Evolutionary conservation across 768 basidiomycete genomes (phyloP), one percentile per base, ranked within the genome.

Genomic region (Pleurotus cornucopiae): DNA sequence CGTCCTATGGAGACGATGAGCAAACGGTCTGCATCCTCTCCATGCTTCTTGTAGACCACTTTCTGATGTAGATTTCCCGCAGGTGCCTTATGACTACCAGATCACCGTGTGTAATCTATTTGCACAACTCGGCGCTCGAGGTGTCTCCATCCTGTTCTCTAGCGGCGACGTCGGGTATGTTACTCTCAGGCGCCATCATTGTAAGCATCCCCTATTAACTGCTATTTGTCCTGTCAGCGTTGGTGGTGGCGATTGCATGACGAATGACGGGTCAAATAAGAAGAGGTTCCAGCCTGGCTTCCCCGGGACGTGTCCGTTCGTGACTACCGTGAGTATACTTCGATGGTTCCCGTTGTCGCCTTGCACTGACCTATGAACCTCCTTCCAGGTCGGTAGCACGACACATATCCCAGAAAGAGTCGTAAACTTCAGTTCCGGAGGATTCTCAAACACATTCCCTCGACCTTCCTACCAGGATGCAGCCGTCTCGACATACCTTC

Each of bases 1-100:
- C 78, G 0, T 78, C 76, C 55, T 84, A 84, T 59, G 77, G 72
- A 0, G 78, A 81, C 40, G 71, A 79, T 45, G 83, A 84, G 54
- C 55, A 26, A 52, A 56, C 38, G 21, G 11, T 43, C 25, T 46
- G 45, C 5, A 20, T 13, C 38, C 11, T 20, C 48, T 30, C 20
- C 38, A 2, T 16, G 34, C 13, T 6, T 52, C 16, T 49, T 30
- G 9, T 20, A 12, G 56, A 34, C 30, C 30, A 34, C 52, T 14
- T 12, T 16, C 18, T 20, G 11, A 52, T 11, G 12, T 49, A 13
- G 25, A 13, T 54, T 46, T 6, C 34, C 45, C n/a, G 2, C 5
- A n/a, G n/a, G 41, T 55, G 39, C 25, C 38, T 47, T 40, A 47
- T 4, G 39, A 37, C 21, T 40, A 47, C 30, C 26, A 39, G 4